Base-by-base conservation (phyloP, 352 stramenopile species). In the Phytophthora litchii region DNA sequence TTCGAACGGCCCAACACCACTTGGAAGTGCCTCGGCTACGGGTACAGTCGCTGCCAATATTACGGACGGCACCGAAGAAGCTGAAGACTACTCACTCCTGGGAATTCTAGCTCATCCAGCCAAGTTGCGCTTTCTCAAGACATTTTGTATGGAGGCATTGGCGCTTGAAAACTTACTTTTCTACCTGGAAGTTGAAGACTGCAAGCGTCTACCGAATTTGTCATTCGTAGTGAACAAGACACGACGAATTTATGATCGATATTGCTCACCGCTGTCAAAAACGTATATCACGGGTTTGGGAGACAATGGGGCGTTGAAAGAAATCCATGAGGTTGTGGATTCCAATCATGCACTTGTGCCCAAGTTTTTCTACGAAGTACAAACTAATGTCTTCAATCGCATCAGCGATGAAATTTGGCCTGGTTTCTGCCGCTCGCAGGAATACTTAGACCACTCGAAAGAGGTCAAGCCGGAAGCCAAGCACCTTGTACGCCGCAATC, bases 111-210 rank as follows among this genome's bases (percentile, higher is more conserved):
- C 63, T 2, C 80, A 94, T 45, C 79, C 83, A n/a, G 75, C 80
- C 23, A 94, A 92, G 54, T 50, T 92, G 14, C 80, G 81, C 0
- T 94, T 92, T 41, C 79, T 94, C 60, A 94, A 94, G 55, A 89
- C 78, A n/a, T 94, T 89, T 52, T 94, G 85, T 53, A 90, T 94
- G 70, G 82, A 94, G 44, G 84, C 83, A 16, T 51, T 94, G 3
- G 76, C 80, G n/a, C 54, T 92, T 19, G 85, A 94, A 57, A 94
- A 94, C 37, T 45, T 94, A 42, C 78, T 94, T 35, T 94, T 94
- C 55, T 91, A 91, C 58, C 54, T 94, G 8, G 85, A 94, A 34
- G 85, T 94, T 9, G 85, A 94, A 44, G 85, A 94, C 60, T 92
- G 82, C 68, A 94, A 94, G 54, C 80, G 85, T 0, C 49, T 94